Base-by-base conservation (phyloP, 495 filamentous ascomycete species). In the Stereocaulon alpinum region DNA sequence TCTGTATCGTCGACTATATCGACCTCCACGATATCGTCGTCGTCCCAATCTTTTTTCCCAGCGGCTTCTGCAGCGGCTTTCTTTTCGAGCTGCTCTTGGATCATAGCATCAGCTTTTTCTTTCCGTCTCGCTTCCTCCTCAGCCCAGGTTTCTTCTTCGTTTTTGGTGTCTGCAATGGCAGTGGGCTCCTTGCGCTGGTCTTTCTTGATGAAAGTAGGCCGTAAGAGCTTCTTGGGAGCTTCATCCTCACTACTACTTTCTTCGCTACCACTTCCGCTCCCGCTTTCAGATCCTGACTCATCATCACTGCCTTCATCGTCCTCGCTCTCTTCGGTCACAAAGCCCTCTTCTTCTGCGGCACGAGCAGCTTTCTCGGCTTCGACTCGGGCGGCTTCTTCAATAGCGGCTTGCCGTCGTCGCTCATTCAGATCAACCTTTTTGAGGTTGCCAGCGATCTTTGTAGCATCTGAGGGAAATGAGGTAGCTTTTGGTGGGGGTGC, bases 121-220 rank as follows among this genome's bases (percentile, higher is more conserved):
- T 81, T 83, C 32, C 71, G 69, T 4, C 73, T 73, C 4, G 75
- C 81, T 62, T 90, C 83, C 40, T 82, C 76, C 22, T 84, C 82
- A 0, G 74, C 82, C 22, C 67, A 69, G 40, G 65, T 61, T 56
- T 80, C 74, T 18, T 76, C 80, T n/a, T 77, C 73, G 18, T 70
- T 64, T 17, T 62, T 73, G 27, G 67, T 64, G 29, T 69, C 66
- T 1, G 68, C 61, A 30, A 61, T 55, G 17, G 60, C 58, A 48
- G 42, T 65, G 6, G 61, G 67, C 40, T 66, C 67, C 45, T 76
- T 76, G 48, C 93, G 83, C 61, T 89, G 79, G 53, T 78, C 81
- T 67, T 96, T 96, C 42, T 88, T 88, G 55, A 96, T 86, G 70
- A 99, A 97, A 22, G 88, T 95, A 11, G 93, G 93, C 47, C 91